Conservation (phyloP, 352 stramenopile genomes). For the Globisporangium middletonii region DNA sequence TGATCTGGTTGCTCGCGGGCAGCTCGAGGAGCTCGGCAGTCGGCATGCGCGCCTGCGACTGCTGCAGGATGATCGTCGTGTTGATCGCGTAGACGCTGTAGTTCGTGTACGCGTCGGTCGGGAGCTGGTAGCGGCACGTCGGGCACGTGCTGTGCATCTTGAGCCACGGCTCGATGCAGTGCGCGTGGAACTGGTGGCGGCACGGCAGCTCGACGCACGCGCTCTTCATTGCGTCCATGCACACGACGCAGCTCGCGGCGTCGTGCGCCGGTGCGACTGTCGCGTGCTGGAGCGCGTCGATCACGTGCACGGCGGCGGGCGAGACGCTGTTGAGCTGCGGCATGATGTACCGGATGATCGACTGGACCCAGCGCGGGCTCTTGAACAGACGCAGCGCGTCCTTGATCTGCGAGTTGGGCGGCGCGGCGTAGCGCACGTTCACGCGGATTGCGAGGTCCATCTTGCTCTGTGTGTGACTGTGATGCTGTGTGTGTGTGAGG, state of each 20-base stretch:
- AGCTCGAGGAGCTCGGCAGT: slow-evolving; percentile 72
- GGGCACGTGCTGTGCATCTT: slow-evolving; percentile 84
- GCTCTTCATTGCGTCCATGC: slow-evolving; percentile 65
- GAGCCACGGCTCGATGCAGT: slow-evolving; percentile 83
- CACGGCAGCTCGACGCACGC: slow-evolving; percentile 66
- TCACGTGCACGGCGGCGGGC: slow-evolving; percentile 48
- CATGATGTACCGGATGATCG: slow-evolving; percentile 89
- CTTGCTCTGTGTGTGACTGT: slow-evolving; percentile 1
- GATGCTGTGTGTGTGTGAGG: not conserved
- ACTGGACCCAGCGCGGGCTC: slow-evolving; percentile 84
- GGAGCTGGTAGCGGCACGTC: slow-evolving; percentile 74
- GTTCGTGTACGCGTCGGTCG: slow-evolving; percentile 75
- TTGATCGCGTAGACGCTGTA: slow-evolving; percentile 90
- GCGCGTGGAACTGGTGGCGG: slow-evolving; percentile 71
- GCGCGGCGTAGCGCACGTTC: slow-evolving; percentile 83
- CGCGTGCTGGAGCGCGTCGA: slow-evolving; percentile 55
- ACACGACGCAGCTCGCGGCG: slow-evolving; percentile 58
- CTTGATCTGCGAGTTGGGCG: slow-evolving; percentile 84
- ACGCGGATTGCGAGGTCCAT: slow-evolving; percentile 88
- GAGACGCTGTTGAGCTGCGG: slow-evolving; percentile 83
- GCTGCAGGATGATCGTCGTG: slow-evolving; percentile 85
- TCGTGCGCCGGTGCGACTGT: slow-evolving; percentile 19
- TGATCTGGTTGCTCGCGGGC: slow-evolving; percentile 81
- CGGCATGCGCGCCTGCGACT: slow-evolving; percentile 75
- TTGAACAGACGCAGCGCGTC: slow-evolving; percentile 84